Percentiles rank a stretch among this genome's conserved stretches.
phyloP scores from a whole-genome alignment of 305 asterid species.

The Fraxinus angustifolia region DNA sequence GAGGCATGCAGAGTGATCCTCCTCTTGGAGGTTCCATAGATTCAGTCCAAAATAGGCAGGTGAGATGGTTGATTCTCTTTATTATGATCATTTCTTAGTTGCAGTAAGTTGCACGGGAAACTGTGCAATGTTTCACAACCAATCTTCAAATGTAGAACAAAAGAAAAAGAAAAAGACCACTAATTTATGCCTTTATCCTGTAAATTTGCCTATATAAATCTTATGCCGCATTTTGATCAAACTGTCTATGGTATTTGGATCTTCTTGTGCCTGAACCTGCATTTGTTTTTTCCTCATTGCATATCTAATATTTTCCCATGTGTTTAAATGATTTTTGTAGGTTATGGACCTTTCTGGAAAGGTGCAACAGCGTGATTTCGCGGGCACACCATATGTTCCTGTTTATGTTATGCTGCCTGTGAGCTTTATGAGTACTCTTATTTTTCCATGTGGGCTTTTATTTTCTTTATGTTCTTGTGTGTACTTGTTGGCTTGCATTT shows the following conservation, averaged over 20 bases:
- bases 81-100: slow-evolving; percentile 19
- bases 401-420: slow-evolving; percentile 87
- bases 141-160: neutral
- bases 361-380: slow-evolving; percentile 65
- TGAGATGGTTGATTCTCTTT: slow-evolving; percentile 28
- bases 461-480: slow-evolving; percentile 11
- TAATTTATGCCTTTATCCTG: neutral
- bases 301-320: neutral
- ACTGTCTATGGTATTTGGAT: slow-evolving; percentile 20
- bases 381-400: slow-evolving; percentile 77
- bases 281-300: neutral
- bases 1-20: slow-evolving; percentile 67
- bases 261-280: slow-evolving; percentile 12
- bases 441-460: neutral
- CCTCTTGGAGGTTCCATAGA: slow-evolving; percentile 72
- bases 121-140: neutral
- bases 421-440: slow-evolving; percentile 34
- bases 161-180: neutral
- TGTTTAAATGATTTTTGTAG: slow-evolving; percentile 37
- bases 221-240: neutral
- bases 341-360: slow-evolving; percentile 59
- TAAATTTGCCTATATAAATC: neutral
- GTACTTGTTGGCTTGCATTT: slow-evolving; percentile 6
- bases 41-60: slow-evolving; percentile 70
- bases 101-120: neutral